Evolutionary conservation across 441 rosid species (phyloP).

Genomic region (Caryocar brasiliense): DNA sequence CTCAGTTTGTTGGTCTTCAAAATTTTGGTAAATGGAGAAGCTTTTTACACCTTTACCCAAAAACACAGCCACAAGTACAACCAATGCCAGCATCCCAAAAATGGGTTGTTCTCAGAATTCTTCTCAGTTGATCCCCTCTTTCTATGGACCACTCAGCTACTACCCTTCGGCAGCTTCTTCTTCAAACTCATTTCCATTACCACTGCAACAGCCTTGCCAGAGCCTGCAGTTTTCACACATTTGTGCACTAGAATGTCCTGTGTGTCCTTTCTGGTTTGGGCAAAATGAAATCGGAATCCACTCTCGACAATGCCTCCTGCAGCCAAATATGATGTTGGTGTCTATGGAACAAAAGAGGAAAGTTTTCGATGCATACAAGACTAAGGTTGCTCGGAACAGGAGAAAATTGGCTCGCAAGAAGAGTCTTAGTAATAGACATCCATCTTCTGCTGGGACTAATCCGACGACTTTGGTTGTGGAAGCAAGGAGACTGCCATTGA

Average conservation of each 20-base stretch:
- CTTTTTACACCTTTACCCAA: conserved; percentile 19
- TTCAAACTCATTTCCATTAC: conserved; percentile 11
- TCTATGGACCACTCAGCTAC: conserved; percentile 4
- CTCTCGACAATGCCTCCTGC: background rate
- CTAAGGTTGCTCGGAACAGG: conserved; percentile 50
- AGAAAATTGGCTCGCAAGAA: conserved; percentile 57
- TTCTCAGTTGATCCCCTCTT: conserved; percentile 4
- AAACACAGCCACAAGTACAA: conserved; percentile 5
- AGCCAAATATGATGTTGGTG: conserved; percentile 10
- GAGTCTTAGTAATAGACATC: conserved; percentile 27
- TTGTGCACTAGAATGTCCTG: conserved; percentile 12
- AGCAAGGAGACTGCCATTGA: conserved; percentile 19
- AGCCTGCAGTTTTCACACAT: conserved; percentile 14
- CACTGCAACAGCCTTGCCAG: conserved; percentile 7
- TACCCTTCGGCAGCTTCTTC: conserved; percentile 11
- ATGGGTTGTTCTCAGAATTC: conserved; percentile 17
- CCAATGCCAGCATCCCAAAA: background rate
- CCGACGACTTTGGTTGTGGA: conserved; percentile 10
- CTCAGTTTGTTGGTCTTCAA: too few species aligned
- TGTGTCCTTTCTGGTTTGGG: conserved; percentile 13
- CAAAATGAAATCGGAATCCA: conserved; percentile 18
- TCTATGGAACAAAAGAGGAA: conserved; percentile 23
- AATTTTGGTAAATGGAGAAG: conserved; percentile 36
- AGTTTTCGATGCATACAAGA: conserved; percentile 24
- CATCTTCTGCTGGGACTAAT: conserved; percentile 18